Evolutionary conservation across 2,329 filamentous ascomycete species (phyloP).

Genomic region (Hypoxylon sp.): DNA sequence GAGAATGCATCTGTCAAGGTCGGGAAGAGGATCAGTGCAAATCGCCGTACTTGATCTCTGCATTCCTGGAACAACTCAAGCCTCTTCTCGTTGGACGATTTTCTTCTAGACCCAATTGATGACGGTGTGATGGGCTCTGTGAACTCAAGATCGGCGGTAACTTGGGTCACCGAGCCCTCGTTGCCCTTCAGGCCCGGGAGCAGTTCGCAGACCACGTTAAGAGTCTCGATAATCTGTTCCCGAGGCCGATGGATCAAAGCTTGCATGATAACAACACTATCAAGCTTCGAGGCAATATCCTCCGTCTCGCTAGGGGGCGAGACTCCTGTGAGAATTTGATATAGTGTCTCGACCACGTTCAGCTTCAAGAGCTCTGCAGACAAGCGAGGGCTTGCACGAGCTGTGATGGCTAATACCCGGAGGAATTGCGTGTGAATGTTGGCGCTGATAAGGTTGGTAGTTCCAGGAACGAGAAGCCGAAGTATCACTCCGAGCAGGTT

Average conservation of each 20-base stretch:
- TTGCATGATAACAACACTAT: slow-evolving; percentile 99
- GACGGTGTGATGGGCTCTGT: slow-evolving; percentile 57
- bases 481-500: slow-evolving; percentile 87
- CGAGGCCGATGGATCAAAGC: slow-evolving; percentile 94
- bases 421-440: slow-evolving; percentile 98
- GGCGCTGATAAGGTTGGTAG: slow-evolving; percentile 92
- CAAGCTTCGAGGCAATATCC: slow-evolving; percentile 85
- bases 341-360: slow-evolving; percentile 96
- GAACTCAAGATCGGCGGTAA: slow-evolving; percentile 48
- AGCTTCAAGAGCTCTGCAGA: slow-evolving; percentile 94
- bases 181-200: slow-evolving; percentile 78
- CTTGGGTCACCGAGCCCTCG: slow-evolving; percentile 55
- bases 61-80: slow-evolving; percentile 85
- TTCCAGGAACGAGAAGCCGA: slow-evolving; percentile 89
- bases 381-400: slow-evolving; percentile 85
- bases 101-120: slow-evolving; percentile 59
- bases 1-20: slow-evolving; percentile 97
- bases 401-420: slow-evolving; percentile 88
- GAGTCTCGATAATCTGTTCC: slow-evolving; percentile 95
- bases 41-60: slow-evolving; percentile 87
- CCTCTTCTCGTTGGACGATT: slow-evolving; percentile 80
- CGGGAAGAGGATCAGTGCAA: slow-evolving; percentile 91
- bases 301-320: slow-evolving; percentile 85
- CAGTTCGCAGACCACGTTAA: slow-evolving; percentile 97
- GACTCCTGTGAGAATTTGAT: slow-evolving; percentile 95